Evolutionary conservation across 495 filamentous ascomycete genomes (phyloP), one percentile per base, ranked within the genome.

Genomic region (Polyplosphaeria fusca): DNA sequence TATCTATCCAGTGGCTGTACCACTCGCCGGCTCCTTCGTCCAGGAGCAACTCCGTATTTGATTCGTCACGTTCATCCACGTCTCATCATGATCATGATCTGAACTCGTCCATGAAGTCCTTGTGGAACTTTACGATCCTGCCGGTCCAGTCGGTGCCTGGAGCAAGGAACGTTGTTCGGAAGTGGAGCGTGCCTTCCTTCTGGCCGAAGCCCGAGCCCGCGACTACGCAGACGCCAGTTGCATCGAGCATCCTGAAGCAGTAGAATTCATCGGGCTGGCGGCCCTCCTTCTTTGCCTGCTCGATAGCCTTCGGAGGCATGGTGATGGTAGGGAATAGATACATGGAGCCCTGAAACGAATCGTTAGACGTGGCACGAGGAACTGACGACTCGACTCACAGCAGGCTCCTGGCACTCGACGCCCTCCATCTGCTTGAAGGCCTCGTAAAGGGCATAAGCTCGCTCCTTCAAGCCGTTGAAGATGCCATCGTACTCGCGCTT

Each of bases 251-350:
- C 35, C 83, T 80, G 74, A 92, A 80, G 72, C 85, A 89, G 79
- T 97, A 98, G 75, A 89, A 97, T 68, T 96, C 93, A 61, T 98
- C 93, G 1, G 91, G 79, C 22, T 78, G 76, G 62, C 85, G 86
- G 63, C 80, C 82, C 72, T 89, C 87, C 41, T 83, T 77, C 60
- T 81, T 67, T 28, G 93, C 93, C 27, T 84, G 84, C 57, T 82
- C 84, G 57, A 86, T 68, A 41, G 91, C 94, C 70, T 86, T 86
- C 32, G 67, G 52, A 4, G 94, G 82, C 25, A 97, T 74, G 27
- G 77, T 79, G 73, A 98, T 95, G 45, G 88, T 89, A 3, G 93
- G 93, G 83, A 96, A 98, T 63, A 98, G 86, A 76, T 98, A 98
- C 93, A 98, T 98, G 61, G 85, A 82, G 23, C 93, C 93, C 80